These are phyloP conservation scores for Vanrija sp. DNA, from an alignment of 1,284 basidiomycete genomes.

Conservation along the genomic window DNA sequence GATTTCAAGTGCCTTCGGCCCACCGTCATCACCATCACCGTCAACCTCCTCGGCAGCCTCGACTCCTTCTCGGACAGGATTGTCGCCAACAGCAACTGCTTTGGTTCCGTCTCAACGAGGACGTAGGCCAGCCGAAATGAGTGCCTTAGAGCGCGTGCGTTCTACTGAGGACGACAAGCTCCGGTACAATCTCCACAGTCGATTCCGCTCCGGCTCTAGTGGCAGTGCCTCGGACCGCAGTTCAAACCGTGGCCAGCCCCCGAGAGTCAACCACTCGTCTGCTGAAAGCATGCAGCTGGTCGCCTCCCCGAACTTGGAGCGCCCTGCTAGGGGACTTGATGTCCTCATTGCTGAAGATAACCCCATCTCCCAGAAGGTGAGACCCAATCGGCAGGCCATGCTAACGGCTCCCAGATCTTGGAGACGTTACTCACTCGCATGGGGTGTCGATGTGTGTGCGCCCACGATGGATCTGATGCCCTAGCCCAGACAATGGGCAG, in stretches of 20 bases:
- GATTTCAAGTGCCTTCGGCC: constrained; percentile 13
- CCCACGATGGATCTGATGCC: constrained; percentile 92
- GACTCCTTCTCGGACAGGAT: constrained; percentile 70
- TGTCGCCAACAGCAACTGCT: constrained; percentile 1
- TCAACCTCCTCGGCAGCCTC: constrained; percentile 90
- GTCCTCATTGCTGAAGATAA: constrained; percentile 96
- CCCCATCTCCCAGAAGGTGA: constrained; percentile 79
- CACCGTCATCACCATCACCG: constrained; percentile 78
- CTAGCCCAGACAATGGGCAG: constrained; percentile 95
- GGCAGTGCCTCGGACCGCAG: constrained; percentile 51
- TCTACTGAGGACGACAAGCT: constrained; percentile 65
- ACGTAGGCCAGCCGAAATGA: constrained; percentile 78
- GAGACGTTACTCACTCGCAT: constrained; percentile 87
- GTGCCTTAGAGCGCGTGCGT: constrained; percentile 80
- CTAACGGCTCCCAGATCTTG: constrained; percentile 60
- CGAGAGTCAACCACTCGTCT: constrained; percentile 5
- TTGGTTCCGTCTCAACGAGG: constrained; percentile 52
- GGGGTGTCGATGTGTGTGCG: constrained; percentile 89
- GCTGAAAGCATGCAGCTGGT: constrained; percentile 5
- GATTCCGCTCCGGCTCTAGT: constrained; percentile 75
- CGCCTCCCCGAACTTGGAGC: not conserved
- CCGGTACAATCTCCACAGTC: constrained; percentile 71
- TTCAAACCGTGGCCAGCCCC: constrained; percentile 29
- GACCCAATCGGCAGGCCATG: not conserved
- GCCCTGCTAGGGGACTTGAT: constrained; percentile 55